These are phyloP conservation scores for Dryadomyces quercus-mongolicae DNA, from an alignment of 2,329 filamentous ascomycete genomes.

Conservation along the genomic window DNA sequence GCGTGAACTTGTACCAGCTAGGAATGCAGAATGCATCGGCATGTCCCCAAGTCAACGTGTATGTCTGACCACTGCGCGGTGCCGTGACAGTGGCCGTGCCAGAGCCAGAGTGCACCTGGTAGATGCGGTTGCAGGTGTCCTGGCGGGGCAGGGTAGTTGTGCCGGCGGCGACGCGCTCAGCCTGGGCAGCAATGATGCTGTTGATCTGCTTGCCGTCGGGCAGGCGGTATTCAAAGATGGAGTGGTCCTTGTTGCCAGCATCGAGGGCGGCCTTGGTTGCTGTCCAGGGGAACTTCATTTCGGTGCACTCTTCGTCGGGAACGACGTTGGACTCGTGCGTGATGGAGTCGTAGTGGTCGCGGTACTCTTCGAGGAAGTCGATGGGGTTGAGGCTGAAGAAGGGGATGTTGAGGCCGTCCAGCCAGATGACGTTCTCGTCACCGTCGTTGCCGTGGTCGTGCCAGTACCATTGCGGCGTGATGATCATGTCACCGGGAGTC, in stretches of 20 bases:
- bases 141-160: neutral
- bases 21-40: neutral
- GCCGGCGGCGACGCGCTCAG: neutral
- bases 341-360: neutral
- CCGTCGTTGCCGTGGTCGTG: slow-evolving; percentile 49
- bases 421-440: slow-evolving; percentile 40
- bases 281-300: neutral
- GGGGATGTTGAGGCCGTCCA: slow-evolving; percentile 43
- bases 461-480: slow-evolving; percentile 46
- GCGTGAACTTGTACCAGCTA: neutral
- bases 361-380: slow-evolving; percentile 41
- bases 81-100: neutral
- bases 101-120: neutral
- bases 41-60: neutral
- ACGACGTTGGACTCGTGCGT: neutral
- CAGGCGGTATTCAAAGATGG: neutral
- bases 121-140: neutral
- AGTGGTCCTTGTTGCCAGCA: neutral
- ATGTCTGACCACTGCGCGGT: neutral
- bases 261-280: neutral
- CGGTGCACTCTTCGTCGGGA: neutral
- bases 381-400: slow-evolving; percentile 36
- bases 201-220: neutral
- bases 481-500: slow-evolving; percentile 39
- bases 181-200: neutral